Evolutionary conservation across 192 early-diverging fungal genomes (phyloP), one percentile per base, ranked within the genome.

Genomic region (Backusella liffmaniae): DNA sequence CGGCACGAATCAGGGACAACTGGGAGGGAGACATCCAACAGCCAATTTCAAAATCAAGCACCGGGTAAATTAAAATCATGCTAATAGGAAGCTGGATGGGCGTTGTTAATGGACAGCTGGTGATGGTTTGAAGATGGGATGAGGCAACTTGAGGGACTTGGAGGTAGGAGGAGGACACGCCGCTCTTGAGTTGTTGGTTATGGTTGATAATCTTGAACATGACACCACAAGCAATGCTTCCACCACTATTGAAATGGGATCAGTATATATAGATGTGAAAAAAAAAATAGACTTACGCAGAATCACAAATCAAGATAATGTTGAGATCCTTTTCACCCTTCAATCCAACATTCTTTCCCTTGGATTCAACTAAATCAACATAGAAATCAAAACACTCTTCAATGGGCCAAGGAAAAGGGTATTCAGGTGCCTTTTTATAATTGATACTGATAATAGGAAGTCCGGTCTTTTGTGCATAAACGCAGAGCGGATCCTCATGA

Each of bases 381-480:
- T 97, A 99, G 18, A 94, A 87, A 74, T 95, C 96, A 83, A 94
- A 97, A 79, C 94, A 96, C 77, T 99, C 95, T 65, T 97, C 91
- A 30, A 97, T 79, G 1, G 92, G 94, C 66, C 88, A 94, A 5
- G 97, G 97, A 76, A 94, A 99, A 16, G 97, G 97, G 67, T 89
- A 90, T 80, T 98, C 97, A 37, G 96, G 97, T 8, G 96, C 95
- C 84, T 99, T 99, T 67, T 92, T 94, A 73, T 99, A 99, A 76
- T 99, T 90, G 67, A 99, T 86, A 72, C 90, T 90, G 23, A 96
- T 77, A 12, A 99, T 89, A 2, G 94, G 92, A 0, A 93, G 76
- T 8, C 85, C 83, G 1, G 92, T 92, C 41, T 84, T 82, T 35
- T 86, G 82, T 21, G 96, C 94, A 94, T 93, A 97, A 1, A 82